Evolutionary conservation across 2,329 filamentous ascomycete genomes (phyloP).

Genomic region (Colletotrichum musae): DNA sequence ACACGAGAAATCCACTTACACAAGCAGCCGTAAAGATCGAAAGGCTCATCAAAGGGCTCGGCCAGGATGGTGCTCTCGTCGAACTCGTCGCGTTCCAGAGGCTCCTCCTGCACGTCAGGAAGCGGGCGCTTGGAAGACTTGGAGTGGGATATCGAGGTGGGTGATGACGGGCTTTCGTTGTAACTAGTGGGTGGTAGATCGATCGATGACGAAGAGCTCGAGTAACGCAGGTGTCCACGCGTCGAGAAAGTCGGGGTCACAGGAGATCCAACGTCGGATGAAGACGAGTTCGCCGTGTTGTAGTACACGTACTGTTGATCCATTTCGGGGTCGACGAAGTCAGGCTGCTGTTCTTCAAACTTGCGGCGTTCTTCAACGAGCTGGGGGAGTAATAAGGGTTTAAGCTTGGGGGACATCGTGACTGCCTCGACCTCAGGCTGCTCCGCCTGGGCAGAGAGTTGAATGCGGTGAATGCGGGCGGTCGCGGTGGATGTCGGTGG

Average conservation of each 20-base stretch:
- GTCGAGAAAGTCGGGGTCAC: conserved; percentile 79
- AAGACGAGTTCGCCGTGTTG: conserved; percentile 67
- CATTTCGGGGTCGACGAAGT: conserved; percentile 49
- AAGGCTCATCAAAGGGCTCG: conserved; percentile 57
- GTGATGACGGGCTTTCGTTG: conserved; percentile 69
- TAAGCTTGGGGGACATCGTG: conserved; percentile 64
- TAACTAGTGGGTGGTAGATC: conserved; percentile 69
- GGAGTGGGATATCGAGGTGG: conserved; percentile 54
- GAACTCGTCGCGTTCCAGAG: conserved; percentile 72
- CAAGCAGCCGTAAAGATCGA: conserved; percentile 76
- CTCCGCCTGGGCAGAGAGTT: conserved; percentile 12
- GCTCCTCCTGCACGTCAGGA: conserved; percentile 89
- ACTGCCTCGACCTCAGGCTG: conserved; percentile 17
- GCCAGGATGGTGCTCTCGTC: conserved; percentile 67
- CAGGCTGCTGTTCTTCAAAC: conserved; percentile 51
- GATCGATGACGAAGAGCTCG: conserved; percentile 85
- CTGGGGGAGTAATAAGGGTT: conserved; percentile 68
- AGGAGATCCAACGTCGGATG: conserved; percentile 79
- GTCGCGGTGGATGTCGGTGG: background rate
- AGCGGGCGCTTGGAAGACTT: conserved; percentile 77
- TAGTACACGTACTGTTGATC: conserved; percentile 59
- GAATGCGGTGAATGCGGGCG: background rate
- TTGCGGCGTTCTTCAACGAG: conserved; percentile 66
- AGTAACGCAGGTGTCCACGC: conserved; percentile 74
- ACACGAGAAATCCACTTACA: conserved; percentile 70